Evolutionary conservation across 2,329 filamentous ascomycete species (phyloP), one percentile per base, ranked within the genome.

Genomic region (Neofusicoccum sp.): DNA sequence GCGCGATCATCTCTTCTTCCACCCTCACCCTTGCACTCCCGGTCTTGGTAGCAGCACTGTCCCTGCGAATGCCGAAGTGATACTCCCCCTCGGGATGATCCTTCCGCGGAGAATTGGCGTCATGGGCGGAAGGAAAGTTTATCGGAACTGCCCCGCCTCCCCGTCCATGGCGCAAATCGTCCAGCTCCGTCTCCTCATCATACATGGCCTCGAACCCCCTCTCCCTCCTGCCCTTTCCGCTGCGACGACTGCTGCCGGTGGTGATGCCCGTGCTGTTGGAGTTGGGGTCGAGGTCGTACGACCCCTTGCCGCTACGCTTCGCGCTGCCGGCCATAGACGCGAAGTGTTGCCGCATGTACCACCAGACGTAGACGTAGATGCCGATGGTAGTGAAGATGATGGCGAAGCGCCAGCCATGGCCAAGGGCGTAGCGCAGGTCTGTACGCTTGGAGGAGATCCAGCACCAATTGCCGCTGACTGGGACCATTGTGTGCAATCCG

Each of bases 401-500:
- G 12, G 74, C 72, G 56, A 81, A 76, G 9, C 80, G 77, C 80
- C 79, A 81, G 44, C 76, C 79, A 61, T 82, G 80, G 0, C 77
- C 78, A 48, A 82, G 71, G 1, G 70, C 75, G 61, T 82, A 82
- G 28, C 80, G 76, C 22, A 81, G 70, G 9, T 74, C 75, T 31
- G 71, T 67, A 14, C 74, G 69, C 2, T 71, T 66, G 8, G 71
- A 65, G 12, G 73, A 69, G 64, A 82, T 81, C 80, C 80, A 82
- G 68, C 80, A 82, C 80, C 80, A 82, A 64, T 82, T 81, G 0
- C 80, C 79, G 3, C 77, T 79, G 1, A 81, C 79, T 34, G 77
- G 76, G 1, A 70, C 75, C 63, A 76, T 74, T 11, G 68, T 64
- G 4, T 41, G 28, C 14, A 62, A 16, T 1, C 34, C 31, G 11